Evolutionary conservation across 2,329 filamentous ascomycete species (phyloP).

Genomic region (Ophiostoma pallidulum): DNA sequence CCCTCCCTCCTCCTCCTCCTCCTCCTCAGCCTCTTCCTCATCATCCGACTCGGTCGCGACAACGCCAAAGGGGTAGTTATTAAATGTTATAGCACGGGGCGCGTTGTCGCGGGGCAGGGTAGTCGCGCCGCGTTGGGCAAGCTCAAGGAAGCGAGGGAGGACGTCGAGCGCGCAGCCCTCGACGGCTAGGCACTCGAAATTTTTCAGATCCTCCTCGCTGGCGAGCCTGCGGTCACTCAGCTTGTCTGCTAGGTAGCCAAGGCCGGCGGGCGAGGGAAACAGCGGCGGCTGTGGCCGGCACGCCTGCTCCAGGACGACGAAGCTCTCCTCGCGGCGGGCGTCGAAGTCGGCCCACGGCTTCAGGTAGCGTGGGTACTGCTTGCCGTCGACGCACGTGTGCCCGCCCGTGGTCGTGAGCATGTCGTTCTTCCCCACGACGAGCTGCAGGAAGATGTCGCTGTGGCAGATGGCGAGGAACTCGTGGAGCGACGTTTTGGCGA

Average conservation of each 20-base stretch:
- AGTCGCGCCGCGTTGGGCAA: constrained; percentile 10
- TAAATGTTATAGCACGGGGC: background rate
- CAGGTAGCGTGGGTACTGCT: constrained; percentile 4
- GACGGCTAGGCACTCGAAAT: constrained; percentile 9
- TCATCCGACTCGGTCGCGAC: constrained; percentile 6
- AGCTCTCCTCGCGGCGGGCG: background rate
- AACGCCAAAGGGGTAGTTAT: constrained; percentile 8
- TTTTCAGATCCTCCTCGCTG: constrained; percentile 8
- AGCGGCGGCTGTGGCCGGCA: background rate
- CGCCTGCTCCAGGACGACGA: background rate
- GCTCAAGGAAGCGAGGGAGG: constrained; percentile 1
- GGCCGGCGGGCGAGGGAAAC: constrained; percentile 2
- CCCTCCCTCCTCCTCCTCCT: background rate
- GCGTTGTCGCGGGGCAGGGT: background rate
- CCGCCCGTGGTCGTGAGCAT: background rate
- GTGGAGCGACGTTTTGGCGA: constrained; percentile 1
- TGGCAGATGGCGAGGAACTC: constrained; percentile 5
- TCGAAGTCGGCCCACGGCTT: constrained; percentile 6
- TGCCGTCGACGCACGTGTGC: constrained; percentile 5
- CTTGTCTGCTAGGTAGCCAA: background rate
- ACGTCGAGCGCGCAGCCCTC: constrained; percentile 9
- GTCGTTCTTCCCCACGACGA: background rate
- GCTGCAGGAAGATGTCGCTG: background rate
- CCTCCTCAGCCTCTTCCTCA: too few species aligned
- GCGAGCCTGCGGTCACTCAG: constrained; percentile 5